Conservation (phyloP, 257 asterid genomes). For the Capsicum pubescens region DNA sequence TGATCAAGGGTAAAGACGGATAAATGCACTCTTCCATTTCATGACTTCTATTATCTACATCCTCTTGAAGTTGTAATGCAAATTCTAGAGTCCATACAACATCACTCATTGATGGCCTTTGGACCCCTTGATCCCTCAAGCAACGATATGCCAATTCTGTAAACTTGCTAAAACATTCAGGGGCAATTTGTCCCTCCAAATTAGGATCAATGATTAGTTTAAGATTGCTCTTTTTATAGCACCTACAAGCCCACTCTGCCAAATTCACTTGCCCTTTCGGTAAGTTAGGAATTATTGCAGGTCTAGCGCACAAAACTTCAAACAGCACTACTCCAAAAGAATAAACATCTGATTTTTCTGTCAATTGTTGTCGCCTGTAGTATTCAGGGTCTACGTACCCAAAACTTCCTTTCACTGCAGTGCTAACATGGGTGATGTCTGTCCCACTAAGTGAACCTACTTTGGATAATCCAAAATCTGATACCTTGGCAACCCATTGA, state of each 20-base stretch:
- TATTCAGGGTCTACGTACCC: constrained; percentile 40
- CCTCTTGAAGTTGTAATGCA: constrained; percentile 62
- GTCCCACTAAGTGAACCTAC: too few relatives aligned
- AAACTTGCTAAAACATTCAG: constrained; percentile 50
- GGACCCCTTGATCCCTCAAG: constrained; percentile 46
- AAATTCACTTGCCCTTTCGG: constrained; percentile 51
- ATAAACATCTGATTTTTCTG: constrained; percentile 71
- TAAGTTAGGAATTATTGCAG: constrained; percentile 39
- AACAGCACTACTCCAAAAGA: constrained; percentile 69
- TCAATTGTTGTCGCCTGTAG: constrained; percentile 51
- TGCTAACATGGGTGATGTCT: too few relatives aligned
- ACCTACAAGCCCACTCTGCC: constrained; percentile 58
- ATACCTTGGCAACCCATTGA: too few relatives aligned
- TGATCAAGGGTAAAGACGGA: constrained; percentile 3
- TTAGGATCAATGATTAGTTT: constrained; percentile 51
- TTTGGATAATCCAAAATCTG: too few relatives aligned
- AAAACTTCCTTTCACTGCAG: too few relatives aligned
- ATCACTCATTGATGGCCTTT: constrained; percentile 66
- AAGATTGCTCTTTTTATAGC: constrained; percentile 46
- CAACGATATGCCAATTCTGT: constrained; percentile 52
- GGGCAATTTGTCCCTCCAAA: constrained; percentile 52
- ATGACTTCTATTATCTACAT: constrained; percentile 45
- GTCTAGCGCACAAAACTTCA: constrained; percentile 57
- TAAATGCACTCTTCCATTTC: neutral
- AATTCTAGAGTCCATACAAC: constrained; percentile 67